Conservation (phyloP, 306 rosid species). For the Cucumis sativus region Cucumber_9930_V3 NC_026660.2:6726501-6727000, state of each 20-base stretch:
- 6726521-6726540: too few species aligned
- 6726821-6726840: not conserved
- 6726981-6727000: slow-evolving; percentile 12
- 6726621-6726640: not conserved
- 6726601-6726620: too few species aligned
- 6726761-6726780: not conserved
- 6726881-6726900: not conserved
- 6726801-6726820: not conserved
- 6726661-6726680: not conserved
- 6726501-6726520: too few species aligned
- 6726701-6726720: not conserved
- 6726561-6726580: too few species aligned
- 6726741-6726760: not conserved
- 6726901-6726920: not conserved
- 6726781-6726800: not conserved
- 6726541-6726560: too few species aligned
- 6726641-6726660: not conserved
- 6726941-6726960: not conserved
- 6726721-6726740: not conserved
- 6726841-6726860: too few species aligned
- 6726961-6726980: slow-evolving; percentile 2
- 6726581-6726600: too few species aligned
- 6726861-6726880: not conserved
- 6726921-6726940: not conserved
- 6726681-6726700: slow-evolving; percentile 1